A percentile compares a stretch with the other conserved stretches of the same genome.
phyloP scores from a whole-genome alignment of 2,329 filamentous ascomycete genomes.

The Herpotrichia juniperi region DNA sequence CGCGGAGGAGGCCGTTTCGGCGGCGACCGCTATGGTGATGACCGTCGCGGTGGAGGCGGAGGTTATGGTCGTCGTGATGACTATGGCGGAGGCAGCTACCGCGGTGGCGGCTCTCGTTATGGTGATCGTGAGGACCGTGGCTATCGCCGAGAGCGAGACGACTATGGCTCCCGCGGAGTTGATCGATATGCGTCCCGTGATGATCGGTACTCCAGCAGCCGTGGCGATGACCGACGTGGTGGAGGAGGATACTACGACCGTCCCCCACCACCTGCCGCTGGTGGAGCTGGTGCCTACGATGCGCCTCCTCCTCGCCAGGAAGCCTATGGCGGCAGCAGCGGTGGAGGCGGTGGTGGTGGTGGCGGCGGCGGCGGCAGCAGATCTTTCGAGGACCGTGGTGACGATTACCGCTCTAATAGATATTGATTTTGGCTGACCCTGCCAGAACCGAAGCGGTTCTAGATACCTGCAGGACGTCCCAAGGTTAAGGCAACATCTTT shows the following conservation, averaged over 20 bases:
- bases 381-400: conserved; percentile 48
- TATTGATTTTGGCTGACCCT: conserved; percentile 39
- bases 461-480: conserved; percentile 27
- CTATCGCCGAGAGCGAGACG: conserved; percentile 46
- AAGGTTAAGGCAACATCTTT: conserved; percentile 31
- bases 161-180: conserved; percentile 32
- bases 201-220: conserved; percentile 69
- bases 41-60: conserved; percentile 46
- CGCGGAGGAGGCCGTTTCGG: conserved; percentile 55
- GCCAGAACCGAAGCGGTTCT: conserved; percentile 45
- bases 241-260: conserved; percentile 59
- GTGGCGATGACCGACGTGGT: conserved; percentile 65
- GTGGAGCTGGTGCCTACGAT: conserved; percentile 38
- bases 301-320: conserved; percentile 45
- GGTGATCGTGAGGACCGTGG: conserved; percentile 53
- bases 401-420: conserved; percentile 54
- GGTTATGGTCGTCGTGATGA: conserved; percentile 54
- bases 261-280: conserved; percentile 47
- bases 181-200: conserved; percentile 46
- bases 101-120: conserved; percentile 41
- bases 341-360: conserved; percentile 39
- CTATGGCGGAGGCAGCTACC: conserved; percentile 51
- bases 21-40: conserved; percentile 51
- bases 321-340: conserved; percentile 41
- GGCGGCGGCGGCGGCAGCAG: conserved; percentile 36